phyloP scores from a whole-genome alignment of 106 monocot species.

The Narthecium ossifragum region DNA sequence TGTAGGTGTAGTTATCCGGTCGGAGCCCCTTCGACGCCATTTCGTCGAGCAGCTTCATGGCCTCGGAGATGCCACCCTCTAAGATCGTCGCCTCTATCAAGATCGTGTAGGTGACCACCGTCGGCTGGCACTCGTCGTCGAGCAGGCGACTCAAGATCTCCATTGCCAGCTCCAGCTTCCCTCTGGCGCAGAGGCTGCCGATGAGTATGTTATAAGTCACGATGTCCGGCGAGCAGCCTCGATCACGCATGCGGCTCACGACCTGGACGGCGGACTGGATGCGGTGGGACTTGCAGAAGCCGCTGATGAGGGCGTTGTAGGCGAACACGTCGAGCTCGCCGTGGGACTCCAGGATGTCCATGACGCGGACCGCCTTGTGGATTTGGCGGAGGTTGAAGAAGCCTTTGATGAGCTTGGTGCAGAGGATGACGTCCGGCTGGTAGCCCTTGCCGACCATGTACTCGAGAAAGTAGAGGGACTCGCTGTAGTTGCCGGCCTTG shows the following conservation, averaged over 20 bases:
- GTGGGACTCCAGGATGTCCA: conserved; percentile 42
- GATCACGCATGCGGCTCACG: conserved; percentile 28
- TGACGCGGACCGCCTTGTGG: conserved; percentile 36
- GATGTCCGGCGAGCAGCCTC: conserved; percentile 34
- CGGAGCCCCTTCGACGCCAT: conserved; percentile 27
- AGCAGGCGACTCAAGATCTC: conserved; percentile 24
- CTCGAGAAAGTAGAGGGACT: conserved; percentile 64
- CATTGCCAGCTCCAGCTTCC: conserved; percentile 26
- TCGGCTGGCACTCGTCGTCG: conserved; percentile 34
- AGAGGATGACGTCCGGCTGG: conserved; percentile 47
- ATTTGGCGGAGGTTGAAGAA: conserved; percentile 22
- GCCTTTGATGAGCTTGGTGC: conserved; percentile 74
- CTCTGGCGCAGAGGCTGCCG: conserved; percentile 33
- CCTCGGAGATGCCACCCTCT: conserved; percentile 20
- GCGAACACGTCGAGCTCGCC: conserved; percentile 53
- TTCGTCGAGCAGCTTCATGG: conserved; percentile 35
- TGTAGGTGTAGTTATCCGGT: conserved; percentile 44
- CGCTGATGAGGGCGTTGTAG: conserved; percentile 53
- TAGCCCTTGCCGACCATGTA: conserved; percentile 39
- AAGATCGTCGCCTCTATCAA: conserved; percentile 44
- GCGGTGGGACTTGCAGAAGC: conserved; percentile 27
- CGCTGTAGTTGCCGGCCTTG: conserved; percentile 53
- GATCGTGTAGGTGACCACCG: conserved; percentile 51
- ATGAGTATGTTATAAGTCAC: conserved; percentile 69
- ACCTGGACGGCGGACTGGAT: conserved; percentile 18